Evolutionary conservation across 2,329 filamentous ascomycete genomes (phyloP).

Genomic region (Pestalotiopsis sp.): DNA sequence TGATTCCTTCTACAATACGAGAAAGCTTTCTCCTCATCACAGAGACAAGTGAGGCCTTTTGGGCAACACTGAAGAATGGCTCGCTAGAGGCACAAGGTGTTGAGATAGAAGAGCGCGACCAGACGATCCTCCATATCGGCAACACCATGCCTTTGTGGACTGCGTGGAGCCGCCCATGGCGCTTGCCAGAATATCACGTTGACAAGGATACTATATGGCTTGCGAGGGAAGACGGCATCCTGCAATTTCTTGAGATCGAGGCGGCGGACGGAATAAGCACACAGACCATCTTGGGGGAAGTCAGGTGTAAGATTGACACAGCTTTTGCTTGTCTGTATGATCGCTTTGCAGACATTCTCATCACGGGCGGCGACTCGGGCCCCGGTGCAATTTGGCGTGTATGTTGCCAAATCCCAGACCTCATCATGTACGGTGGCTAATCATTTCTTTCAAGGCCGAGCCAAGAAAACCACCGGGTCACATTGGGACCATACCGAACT

Average conservation of each 20-base stretch:
- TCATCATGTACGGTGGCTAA: conserved; percentile 10
- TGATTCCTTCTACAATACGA: conserved; percentile 73
- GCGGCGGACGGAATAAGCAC: conserved; percentile 56
- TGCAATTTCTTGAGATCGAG: conserved; percentile 73
- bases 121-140: conserved; percentile 50
- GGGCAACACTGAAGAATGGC: not conserved
- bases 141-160: conserved; percentile 68
- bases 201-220: conserved; percentile 81
- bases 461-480: conserved; percentile 55
- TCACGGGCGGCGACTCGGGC: conserved; percentile 77
- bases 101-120: conserved; percentile 38
- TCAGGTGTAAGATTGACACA: conserved; percentile 74
- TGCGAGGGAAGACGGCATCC: conserved; percentile 81
- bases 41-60: conserved; percentile 44
- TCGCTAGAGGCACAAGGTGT: conserved; percentile 49
- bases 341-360: conserved; percentile 72
- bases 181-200: conserved; percentile 62
- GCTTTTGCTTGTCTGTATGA: conserved; percentile 79
- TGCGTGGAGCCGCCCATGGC: conserved; percentile 78
- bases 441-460: conserved; percentile 41
- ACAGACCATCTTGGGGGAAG: conserved; percentile 62
- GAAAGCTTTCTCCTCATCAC: conserved; percentile 72
- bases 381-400: conserved; percentile 77
- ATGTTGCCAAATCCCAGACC: conserved; percentile 25
- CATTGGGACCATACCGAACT: conserved; percentile 65